phyloP scores from a whole-genome alignment of 768 basidiomycete species.

The Leccinum broughii region DNA sequence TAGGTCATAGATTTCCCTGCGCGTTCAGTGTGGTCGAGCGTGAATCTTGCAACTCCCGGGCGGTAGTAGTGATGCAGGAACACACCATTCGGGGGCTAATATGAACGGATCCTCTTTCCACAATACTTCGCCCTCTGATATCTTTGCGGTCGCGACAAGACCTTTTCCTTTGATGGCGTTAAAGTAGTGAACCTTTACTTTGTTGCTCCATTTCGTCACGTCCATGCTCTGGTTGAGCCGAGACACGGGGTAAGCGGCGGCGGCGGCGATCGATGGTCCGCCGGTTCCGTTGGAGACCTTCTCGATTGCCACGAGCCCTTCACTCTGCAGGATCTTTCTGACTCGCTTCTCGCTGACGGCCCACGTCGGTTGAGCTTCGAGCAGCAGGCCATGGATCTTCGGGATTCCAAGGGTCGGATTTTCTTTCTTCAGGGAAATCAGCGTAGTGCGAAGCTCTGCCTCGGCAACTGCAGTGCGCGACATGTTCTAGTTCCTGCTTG shows the following conservation, averaged over 20 bases:
- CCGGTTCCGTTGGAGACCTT: conserved; percentile 1
- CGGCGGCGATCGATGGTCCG: conserved; percentile 3
- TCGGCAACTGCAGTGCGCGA: conserved; percentile 39
- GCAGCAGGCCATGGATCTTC: conserved; percentile 68
- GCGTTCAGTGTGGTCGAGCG: conserved; percentile 3
- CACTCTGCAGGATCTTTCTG: conserved; percentile 64
- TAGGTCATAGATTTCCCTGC: conserved; percentile 77
- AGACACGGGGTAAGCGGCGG: conserved; percentile 57
- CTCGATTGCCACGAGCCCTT: conserved; percentile 45
- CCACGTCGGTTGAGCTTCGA: conserved; percentile 65
- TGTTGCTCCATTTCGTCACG: conserved; percentile 58
- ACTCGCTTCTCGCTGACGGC: conserved; percentile 82
- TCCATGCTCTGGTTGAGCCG: conserved; percentile 64
- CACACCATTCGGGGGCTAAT: conserved; percentile 79
- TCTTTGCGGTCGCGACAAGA: conserved; percentile 66
- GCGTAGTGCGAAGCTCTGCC: conserved; percentile 55
- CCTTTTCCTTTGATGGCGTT: conserved; percentile 78
- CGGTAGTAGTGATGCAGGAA: background rate
- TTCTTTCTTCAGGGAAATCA: conserved; percentile 52
- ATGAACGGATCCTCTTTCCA: conserved; percentile 88
- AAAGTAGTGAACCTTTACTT: conserved; percentile 68
- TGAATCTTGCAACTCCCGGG: background rate
- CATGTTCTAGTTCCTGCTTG: conserved; percentile 10
- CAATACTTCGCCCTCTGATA: conserved; percentile 69
- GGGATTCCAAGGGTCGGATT: conserved; percentile 68